These are phyloP conservation scores for Chiua virens DNA, from an alignment of 768 basidiomycete species.

Conservation along the genomic window DNA sequence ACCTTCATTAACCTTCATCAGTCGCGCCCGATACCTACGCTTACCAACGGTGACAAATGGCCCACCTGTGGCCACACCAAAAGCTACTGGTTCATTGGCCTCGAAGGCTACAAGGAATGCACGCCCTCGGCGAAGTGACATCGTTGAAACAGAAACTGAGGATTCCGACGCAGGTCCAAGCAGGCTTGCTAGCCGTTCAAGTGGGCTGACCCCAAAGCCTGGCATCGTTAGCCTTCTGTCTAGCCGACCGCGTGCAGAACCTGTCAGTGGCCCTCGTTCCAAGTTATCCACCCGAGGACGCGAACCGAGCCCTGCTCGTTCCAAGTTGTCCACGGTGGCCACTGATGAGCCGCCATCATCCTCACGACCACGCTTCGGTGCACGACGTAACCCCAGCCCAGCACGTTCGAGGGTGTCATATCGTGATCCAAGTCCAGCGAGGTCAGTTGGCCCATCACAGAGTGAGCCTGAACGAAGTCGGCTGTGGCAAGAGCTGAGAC, in stretches of 20 bases:
- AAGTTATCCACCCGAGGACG: conserved; percentile 27
- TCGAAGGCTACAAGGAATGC: conserved; percentile 29
- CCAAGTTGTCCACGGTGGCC: conserved; percentile 22
- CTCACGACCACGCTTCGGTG: conserved; percentile 35
- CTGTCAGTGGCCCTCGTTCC: conserved; percentile 24
- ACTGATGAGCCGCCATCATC: conserved; percentile 26
- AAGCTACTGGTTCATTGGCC: conserved; percentile 27
- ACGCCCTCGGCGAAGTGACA: conserved; percentile 30
- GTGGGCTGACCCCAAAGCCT: conserved; percentile 27
- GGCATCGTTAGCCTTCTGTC: conserved; percentile 41
- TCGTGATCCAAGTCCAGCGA: conserved; percentile 28
- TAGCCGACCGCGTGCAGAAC: conserved; percentile 30
- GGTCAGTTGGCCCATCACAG: conserved; percentile 28
- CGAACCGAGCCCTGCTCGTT: conserved; percentile 34
- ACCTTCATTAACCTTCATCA: conserved; percentile 35
- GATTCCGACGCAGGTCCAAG: conserved; percentile 31
- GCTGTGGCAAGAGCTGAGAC: conserved; percentile 57
- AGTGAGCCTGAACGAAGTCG: conserved; percentile 43
- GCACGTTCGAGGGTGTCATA: conserved; percentile 33
- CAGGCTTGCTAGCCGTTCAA: conserved; percentile 24
- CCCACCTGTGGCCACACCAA: conserved; percentile 24
- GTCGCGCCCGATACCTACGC: conserved; percentile 80
- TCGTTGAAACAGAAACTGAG: conserved; percentile 31
- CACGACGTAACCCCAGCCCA: conserved; percentile 42
- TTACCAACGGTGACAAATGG: conserved; percentile 59